These are phyloP conservation scores for Phialemoniopsis sp. DNA, from an alignment of 2,329 filamentous ascomycete genomes.

Conservation along the genomic window DNA sequence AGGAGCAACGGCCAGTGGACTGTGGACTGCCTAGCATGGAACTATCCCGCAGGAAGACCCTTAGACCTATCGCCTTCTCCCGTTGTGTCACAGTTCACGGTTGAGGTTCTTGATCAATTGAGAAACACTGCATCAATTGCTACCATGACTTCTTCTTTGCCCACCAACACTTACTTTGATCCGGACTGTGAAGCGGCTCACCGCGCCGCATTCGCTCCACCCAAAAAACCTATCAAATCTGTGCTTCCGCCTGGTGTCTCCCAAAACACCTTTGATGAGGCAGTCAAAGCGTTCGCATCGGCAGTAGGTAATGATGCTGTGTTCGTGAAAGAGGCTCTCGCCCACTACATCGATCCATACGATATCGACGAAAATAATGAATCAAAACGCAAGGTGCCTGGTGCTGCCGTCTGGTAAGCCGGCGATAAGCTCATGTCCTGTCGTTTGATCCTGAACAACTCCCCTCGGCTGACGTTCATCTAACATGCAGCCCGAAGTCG, in stretches of 20 bases:
- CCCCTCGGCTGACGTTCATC: slow-evolving; percentile 11
- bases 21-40: too few species aligned
- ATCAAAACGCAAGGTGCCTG: slow-evolving; percentile 27
- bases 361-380: slow-evolving; percentile 28
- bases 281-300: slow-evolving; percentile 21
- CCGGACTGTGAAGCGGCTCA: slow-evolving; percentile 31
- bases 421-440: too few species aligned
- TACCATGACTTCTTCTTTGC: too few species aligned
- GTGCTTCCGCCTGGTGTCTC: slow-evolving; percentile 29
- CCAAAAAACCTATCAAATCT: slow-evolving; percentile 22
- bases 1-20: too few species aligned
- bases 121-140: too few species aligned
- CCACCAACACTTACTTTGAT: slow-evolving; percentile 20
- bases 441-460: too few species aligned
- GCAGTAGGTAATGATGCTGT: slow-evolving; percentile 29
- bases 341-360: slow-evolving; percentile 36
- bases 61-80: too few species aligned
- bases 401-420: slow-evolving; percentile 32
- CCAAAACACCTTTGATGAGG: slow-evolving; percentile 24
- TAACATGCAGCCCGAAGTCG: neutral
- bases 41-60: too few species aligned
- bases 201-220: slow-evolving; percentile 28
- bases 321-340: slow-evolving; percentile 23
- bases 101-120: too few species aligned
- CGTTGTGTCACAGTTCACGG: too few species aligned